Evolutionary conservation across 306 rosid species (phyloP), one percentile per base, ranked within the genome.

Genomic region (Vigna radiata): DNA sequence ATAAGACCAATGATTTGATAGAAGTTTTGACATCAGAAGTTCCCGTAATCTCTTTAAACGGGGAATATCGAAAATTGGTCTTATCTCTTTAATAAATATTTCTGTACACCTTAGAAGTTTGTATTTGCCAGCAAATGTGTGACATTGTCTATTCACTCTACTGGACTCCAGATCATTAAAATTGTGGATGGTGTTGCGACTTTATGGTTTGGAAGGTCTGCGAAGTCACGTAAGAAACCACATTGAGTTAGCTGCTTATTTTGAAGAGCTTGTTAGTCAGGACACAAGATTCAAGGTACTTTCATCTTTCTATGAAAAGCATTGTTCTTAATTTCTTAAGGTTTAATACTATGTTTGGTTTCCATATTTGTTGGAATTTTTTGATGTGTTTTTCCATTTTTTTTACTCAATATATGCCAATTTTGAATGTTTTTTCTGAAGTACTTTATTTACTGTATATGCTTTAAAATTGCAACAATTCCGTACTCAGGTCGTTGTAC

Each of bases 161-260:
- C 71, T 79, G 67, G 31, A 19, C 72, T 60, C 48, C 79, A 94
- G 98, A 84, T 92, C 97, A 65, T 81, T 92, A 73, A 95, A 95
- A 81, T 89, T 92, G 33, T 92, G 97, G 98, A 89, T 92, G 97
- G 97, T 92, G 77, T 53, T 95, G 58, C 87, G 98, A 23, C 91
- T 95, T 56, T 92, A 95, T 68, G 98, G 98, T 79, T 54, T 90
- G 78, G 96, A 92, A 72, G 93, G 91, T 68, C 85, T 95, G 70
- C 90, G 79, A 72, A 62, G 69, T 77, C 86, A 92, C 86, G 79
- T 90, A 81, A 86, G 95, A 87, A 85, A 80, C 79, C 96, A 92
- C 80, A 88, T 90, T 78, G 87, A 79, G 69, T 19, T 95, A 91
- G 97, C 98, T 67, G 79, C 87, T 75, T 66, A 77, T 70, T 95